A percentile compares a stretch with the other conserved stretches of the same genome.
These are phyloP conservation scores for Sclerotinia nivalis DNA, from an alignment of 2,329 filamentous ascomycete species.

Conservation along the genomic window DNA sequence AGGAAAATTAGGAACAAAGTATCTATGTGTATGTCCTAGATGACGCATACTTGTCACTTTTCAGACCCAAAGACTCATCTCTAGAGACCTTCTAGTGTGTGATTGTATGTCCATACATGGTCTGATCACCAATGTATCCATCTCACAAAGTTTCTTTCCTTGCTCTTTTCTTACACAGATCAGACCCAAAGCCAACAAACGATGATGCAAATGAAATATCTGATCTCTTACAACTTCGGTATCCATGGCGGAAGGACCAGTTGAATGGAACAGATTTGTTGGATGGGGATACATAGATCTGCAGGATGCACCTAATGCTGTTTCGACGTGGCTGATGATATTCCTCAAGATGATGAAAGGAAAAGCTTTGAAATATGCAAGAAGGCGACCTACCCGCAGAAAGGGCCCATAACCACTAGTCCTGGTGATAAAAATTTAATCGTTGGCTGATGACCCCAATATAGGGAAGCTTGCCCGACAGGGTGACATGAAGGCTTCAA, in stretches of 20 bases:
- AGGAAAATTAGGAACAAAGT: not conserved
- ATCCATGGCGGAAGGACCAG: slow-evolving; percentile 17
- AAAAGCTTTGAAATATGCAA: slow-evolving; percentile 29
- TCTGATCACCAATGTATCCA: slow-evolving; percentile 9
- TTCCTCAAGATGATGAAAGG: slow-evolving; percentile 15
- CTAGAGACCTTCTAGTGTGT: slow-evolving; percentile 10
- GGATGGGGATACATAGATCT: slow-evolving; percentile 26
- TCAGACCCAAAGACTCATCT: slow-evolving; percentile 13
- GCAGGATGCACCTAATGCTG: slow-evolving; percentile 17
- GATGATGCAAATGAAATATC: slow-evolving; percentile 32
- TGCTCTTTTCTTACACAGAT: slow-evolving; percentile 23
- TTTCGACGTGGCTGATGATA: slow-evolving; percentile 23
- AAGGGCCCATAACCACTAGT: not conserved
- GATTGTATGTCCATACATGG: slow-evolving; percentile 10
- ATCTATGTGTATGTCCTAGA: slow-evolving; percentile 21
- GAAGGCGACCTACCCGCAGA: slow-evolving; percentile 25
- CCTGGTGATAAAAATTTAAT: slow-evolving; percentile 4
- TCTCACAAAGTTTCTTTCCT: slow-evolving; percentile 8
- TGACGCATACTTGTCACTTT: slow-evolving; percentile 31
- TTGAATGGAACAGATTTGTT: slow-evolving; percentile 28
- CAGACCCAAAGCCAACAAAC: slow-evolving; percentile 24
- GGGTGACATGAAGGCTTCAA: slow-evolving; percentile 1
- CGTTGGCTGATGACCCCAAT: slow-evolving; percentile 7
- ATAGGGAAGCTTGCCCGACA: slow-evolving; percentile 2
- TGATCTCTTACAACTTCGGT: slow-evolving; percentile 23